These are phyloP conservation scores for Botrytis deweyae DNA, from an alignment of 2,329 filamentous ascomycete genomes.

Conservation along the genomic window DNA sequence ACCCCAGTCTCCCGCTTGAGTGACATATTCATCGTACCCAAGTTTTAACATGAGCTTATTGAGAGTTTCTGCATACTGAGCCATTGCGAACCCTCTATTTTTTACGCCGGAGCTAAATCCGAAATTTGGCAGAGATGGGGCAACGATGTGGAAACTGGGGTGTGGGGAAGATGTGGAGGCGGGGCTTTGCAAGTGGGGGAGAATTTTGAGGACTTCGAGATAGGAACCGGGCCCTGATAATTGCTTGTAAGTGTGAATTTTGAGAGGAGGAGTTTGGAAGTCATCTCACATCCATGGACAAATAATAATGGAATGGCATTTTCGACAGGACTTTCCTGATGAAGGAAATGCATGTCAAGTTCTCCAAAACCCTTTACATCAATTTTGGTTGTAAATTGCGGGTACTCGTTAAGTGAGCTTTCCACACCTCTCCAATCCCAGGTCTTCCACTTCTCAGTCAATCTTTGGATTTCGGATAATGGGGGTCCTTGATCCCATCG, in stretches of 20 bases:
- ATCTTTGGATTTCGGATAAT: neutral
- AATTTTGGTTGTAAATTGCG: constrained; percentile 43
- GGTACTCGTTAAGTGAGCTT: constrained; percentile 30
- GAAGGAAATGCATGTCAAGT: constrained; percentile 63
- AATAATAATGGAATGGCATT: constrained; percentile 65
- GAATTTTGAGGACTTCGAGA: constrained; percentile 52
- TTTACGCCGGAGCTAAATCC: neutral
- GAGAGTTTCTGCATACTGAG: neutral
- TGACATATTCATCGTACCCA: constrained; percentile 52
- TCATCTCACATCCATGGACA: constrained; percentile 47
- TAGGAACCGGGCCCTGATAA: constrained; percentile 65
- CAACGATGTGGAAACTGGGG: neutral
- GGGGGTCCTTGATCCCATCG: constrained; percentile 14
- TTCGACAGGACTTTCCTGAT: constrained; percentile 47
- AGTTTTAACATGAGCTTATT: constrained; percentile 69
- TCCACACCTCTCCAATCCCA: constrained; percentile 21
- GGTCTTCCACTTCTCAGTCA: constrained; percentile 1
- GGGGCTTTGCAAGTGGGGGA: neutral
- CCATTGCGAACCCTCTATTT: neutral
- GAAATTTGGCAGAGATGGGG: neutral
- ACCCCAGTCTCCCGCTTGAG: constrained; percentile 72
- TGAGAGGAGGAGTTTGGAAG: no score
- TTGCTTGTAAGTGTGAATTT: no score
- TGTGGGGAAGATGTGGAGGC: neutral
- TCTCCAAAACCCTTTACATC: constrained; percentile 56